Evolutionary conservation across 768 basidiomycete species (phyloP), one percentile per base, ranked within the genome.

Genomic region (Pisolithus microcarpus): DNA sequence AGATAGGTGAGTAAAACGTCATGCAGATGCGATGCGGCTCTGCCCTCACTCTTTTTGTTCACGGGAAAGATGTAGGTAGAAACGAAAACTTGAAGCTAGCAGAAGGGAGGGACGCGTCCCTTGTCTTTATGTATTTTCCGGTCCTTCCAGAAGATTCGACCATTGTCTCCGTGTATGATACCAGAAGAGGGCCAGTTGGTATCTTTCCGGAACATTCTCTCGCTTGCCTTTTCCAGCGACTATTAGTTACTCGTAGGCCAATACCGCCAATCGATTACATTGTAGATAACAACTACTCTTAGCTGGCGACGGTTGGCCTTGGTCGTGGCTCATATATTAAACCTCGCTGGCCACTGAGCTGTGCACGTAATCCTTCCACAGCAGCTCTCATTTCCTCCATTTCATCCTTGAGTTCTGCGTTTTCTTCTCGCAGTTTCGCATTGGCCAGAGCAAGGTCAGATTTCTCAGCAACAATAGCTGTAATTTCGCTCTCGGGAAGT

Each of bases 331-430:
- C 76, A 46, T 74, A 74, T 19, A 80, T 55, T 38, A 75, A 57
- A 4, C 72, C 72, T 4, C 62, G 68, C 42, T 69, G 67, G 9
- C 80, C 80, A 49, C 70, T 77, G 44, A 76, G 66, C 57, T 81
- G 78, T 44, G 72, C 76, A 56, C 78, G 84, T 58, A 88, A 63
- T 19, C 80, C 59, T 58, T 89, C 85, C 10, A 89, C 72, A 75
- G 85, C 87, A 21, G 80, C 83, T 51, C 75, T 75, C 66, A 89
- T 64, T 58, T 87, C 85, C 54, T 88, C 79, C 38, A 78, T 65
- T 55, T 81, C 79, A 21, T 81, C 78, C 38, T 67, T 62, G 51
- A 82, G 56, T 21, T 75, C 73, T 2, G 64, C 63, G 53, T 89
- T 91, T 55, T 85, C 78, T 19, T 80, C 78, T 31, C 72, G 69